Conservation (phyloP, 2,329 filamentous ascomycete genomes). For the Curvularia sp. region DNA sequence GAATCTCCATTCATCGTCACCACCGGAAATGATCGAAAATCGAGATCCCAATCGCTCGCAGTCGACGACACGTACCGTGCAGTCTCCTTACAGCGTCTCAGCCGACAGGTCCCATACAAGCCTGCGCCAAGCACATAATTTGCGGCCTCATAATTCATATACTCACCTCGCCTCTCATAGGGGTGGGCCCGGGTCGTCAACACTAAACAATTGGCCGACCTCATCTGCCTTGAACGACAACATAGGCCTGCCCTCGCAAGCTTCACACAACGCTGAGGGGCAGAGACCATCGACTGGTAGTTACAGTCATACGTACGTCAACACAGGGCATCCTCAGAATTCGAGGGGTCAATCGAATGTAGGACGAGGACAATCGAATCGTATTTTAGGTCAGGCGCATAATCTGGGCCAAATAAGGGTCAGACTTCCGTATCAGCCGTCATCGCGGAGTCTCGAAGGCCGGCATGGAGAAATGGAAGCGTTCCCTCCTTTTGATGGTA, state of each 20-base stretch:
- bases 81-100: slow-evolving; percentile 47
- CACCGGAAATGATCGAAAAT: slow-evolving; percentile 30
- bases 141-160: slow-evolving; percentile 50
- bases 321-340: background rate
- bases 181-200: slow-evolving; percentile 44
- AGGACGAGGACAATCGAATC: slow-evolving; percentile 8
- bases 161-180: slow-evolving; percentile 45
- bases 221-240: slow-evolving; percentile 56
- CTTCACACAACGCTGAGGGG: slow-evolving; percentile 24
- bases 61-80: slow-evolving; percentile 47
- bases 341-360: slow-evolving; percentile 3
- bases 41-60: slow-evolving; percentile 51
- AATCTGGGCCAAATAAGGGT: slow-evolving; percentile 31
- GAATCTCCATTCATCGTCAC: slow-evolving; percentile 41
- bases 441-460: slow-evolving; percentile 29
- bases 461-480: slow-evolving; percentile 7
- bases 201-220: slow-evolving; percentile 51
- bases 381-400: slow-evolving; percentile 4
- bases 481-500: background rate
- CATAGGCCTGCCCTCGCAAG: slow-evolving; percentile 28
- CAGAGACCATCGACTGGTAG: slow-evolving; percentile 15
- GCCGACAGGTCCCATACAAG: slow-evolving; percentile 55
- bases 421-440: slow-evolving; percentile 34
- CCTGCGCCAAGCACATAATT: slow-evolving; percentile 50
- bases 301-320: slow-evolving; percentile 7